Conservation (phyloP, 352 stramenopile species). For the Pythium phragmiticola region DNA sequence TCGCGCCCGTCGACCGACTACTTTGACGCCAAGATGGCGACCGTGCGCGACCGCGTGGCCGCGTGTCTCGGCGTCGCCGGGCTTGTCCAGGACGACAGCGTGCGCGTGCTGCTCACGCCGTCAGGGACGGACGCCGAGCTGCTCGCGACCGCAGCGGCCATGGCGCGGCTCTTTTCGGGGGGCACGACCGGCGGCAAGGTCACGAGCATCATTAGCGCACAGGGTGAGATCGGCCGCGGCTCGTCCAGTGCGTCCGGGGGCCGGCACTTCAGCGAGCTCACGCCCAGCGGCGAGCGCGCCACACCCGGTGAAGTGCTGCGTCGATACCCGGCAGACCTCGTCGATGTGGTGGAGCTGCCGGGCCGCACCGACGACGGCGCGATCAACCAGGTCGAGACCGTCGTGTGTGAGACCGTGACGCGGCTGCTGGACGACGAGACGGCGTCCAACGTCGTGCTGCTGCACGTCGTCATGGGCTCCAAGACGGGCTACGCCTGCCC, state of each 20-base stretch:
- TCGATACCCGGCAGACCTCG: constrained; percentile 55
- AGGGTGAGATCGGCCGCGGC: constrained; percentile 82
- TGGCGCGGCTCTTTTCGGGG: constrained; percentile 58
- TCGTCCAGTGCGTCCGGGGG: constrained; percentile 73
- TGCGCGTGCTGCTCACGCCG: constrained; percentile 72
- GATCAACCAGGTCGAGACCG: constrained; percentile 49
- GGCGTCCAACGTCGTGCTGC: constrained; percentile 63
- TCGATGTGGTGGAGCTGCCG: constrained; percentile 64
- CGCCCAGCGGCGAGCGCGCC: constrained; percentile 59
- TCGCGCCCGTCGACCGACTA: constrained; percentile 59
- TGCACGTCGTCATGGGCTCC: constrained; percentile 84
- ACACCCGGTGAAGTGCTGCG: constrained; percentile 44
- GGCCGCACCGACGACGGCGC: constrained; percentile 53
- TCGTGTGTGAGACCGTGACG: constrained; percentile 43
- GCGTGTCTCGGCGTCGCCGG: constrained; percentile 49
- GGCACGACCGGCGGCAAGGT: constrained; percentile 52
- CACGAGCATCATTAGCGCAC: constrained; percentile 80
- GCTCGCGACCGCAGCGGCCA: constrained; percentile 65
- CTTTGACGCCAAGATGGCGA: constrained; percentile 70
- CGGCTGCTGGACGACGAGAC: constrained; percentile 41
- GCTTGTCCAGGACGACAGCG: constrained; percentile 48
- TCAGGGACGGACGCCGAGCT: constrained; percentile 88
- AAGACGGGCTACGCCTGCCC: constrained; percentile 86
- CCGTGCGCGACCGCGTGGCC: constrained; percentile 54
- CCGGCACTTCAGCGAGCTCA: constrained; percentile 81